Evolutionary conservation across 495 filamentous ascomycete species (phyloP).

Genomic region (Podospora didyma): DNA sequence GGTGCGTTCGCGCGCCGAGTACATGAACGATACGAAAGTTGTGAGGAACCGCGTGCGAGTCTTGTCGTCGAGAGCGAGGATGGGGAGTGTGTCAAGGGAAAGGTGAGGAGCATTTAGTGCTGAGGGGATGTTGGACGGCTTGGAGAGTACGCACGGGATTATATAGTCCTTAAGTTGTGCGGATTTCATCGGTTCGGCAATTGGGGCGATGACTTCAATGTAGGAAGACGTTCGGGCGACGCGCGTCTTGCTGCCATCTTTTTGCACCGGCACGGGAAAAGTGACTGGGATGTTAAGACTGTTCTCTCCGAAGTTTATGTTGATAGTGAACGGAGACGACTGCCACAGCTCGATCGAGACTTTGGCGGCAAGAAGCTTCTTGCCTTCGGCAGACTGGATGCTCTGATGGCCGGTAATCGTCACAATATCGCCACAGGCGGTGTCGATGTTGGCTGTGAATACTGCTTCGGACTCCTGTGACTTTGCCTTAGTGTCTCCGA

Average conservation of each 20-base stretch:
- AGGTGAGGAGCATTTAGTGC: conserved; percentile 38
- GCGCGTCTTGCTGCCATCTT: conserved; percentile 28
- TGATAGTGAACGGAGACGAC: conserved; percentile 29
- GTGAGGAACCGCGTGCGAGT: conserved; percentile 30
- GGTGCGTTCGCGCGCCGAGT: conserved; percentile 37
- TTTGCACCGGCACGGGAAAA: conserved; percentile 40
- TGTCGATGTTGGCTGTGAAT: conserved; percentile 11
- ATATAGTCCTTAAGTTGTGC: too few species aligned
- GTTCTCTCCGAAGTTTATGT: conserved; percentile 25
- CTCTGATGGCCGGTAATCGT: conserved; percentile 26
- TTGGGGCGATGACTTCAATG: conserved; percentile 41
- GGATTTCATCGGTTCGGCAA: conserved; percentile 15
- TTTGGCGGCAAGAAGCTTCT: conserved; percentile 24
- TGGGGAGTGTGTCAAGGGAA: conserved; percentile 39
- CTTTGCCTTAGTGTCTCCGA: background rate
- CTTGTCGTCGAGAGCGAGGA: conserved; percentile 28
- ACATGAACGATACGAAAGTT: conserved; percentile 30
- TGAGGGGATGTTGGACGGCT: conserved; percentile 16
- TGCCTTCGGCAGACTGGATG: conserved; percentile 21
- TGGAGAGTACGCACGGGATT: conserved; percentile 16
- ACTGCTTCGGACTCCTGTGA: background rate
- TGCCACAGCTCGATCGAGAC: conserved; percentile 27
- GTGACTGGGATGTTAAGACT: conserved; percentile 19
- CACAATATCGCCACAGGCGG: conserved; percentile 4
- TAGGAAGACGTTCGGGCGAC: conserved; percentile 46